Percentiles rank a stretch among this genome's conserved stretches.
Conservation (phyloP, 2,329 filamentous ascomycete genomes). For the Hypoxylon rubiginosum region DNA sequence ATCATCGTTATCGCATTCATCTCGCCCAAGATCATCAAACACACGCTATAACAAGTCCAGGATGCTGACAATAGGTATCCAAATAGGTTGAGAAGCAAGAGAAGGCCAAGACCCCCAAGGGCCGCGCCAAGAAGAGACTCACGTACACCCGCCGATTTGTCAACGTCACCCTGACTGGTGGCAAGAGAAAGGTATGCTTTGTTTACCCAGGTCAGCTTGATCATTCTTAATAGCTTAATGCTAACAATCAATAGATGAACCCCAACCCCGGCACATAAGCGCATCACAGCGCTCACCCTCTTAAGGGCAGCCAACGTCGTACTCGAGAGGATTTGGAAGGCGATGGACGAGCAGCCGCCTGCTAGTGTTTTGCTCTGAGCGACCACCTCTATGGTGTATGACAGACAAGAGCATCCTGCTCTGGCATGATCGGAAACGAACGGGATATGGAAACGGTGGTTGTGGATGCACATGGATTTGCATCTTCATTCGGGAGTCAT, state of each 20-base stretch:
- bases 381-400: slow-evolving; percentile 44
- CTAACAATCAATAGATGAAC: slow-evolving; percentile 56
- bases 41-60: slow-evolving; percentile 7
- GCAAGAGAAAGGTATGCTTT: slow-evolving; percentile 93
- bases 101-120: slow-evolving; percentile 98
- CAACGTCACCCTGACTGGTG: slow-evolving; percentile 96
- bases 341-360: slow-evolving; percentile 44
- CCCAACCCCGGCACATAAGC: slow-evolving; percentile 58
- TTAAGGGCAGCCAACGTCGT: slow-evolving; percentile 49
- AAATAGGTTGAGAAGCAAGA: slow-evolving; percentile 64
- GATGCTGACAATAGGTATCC: slow-evolving; percentile 20
- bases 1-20: slow-evolving; percentile 19
- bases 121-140: slow-evolving; percentile 96
- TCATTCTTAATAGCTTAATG: not conserved
- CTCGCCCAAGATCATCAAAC: slow-evolving; percentile 12
- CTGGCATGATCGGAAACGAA: slow-evolving; percentile 43
- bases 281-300: slow-evolving; percentile 33
- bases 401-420: slow-evolving; percentile 45
- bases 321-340: slow-evolving; percentile 45
- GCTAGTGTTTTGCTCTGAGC: slow-evolving; percentile 43
- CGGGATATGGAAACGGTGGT: slow-evolving; percentile 44
- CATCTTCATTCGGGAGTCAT: slow-evolving; percentile 51
- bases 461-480: slow-evolving; percentile 44
- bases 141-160: slow-evolving; percentile 98
- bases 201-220: not conserved